A percentile compares a stretch with the other conserved stretches of the same genome.
phyloP scores from a whole-genome alignment of 345 rosid species.

The Populus nigra region DNA sequence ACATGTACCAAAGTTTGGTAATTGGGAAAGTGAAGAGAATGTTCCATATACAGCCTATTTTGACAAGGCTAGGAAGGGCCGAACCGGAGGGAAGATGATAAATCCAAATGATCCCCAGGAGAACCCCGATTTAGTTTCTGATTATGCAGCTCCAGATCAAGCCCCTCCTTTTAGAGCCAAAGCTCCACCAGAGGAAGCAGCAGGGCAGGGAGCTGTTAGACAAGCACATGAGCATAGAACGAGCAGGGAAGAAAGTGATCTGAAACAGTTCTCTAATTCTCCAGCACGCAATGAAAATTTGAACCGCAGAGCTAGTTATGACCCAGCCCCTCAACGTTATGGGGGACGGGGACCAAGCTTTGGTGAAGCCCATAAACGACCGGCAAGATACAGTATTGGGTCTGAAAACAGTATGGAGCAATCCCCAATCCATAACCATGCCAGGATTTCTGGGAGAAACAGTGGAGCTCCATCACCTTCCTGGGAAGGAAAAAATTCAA shows the following conservation, averaged over 20 bases:
- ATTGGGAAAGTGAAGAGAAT: conserved; percentile 76
- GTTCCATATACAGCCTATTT: conserved; percentile 88
- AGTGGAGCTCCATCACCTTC: conserved; percentile 44
- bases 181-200: conserved; percentile 44
- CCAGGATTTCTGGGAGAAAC: conserved; percentile 40
- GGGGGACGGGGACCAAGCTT: conserved; percentile 48
- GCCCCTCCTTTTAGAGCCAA: conserved; percentile 43
- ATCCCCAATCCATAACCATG: conserved; percentile 61
- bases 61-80: conserved; percentile 74
- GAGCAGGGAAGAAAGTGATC: conserved; percentile 47
- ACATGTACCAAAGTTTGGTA: conserved; percentile 79
- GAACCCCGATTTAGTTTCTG: conserved; percentile 41
- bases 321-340: conserved; percentile 38
- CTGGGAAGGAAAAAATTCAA: conserved; percentile 55
- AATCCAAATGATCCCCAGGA: conserved; percentile 82
- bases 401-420: conserved; percentile 62
- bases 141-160: conserved; percentile 33
- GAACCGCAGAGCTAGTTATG: conserved; percentile 32
- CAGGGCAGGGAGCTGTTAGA: conserved; percentile 35
- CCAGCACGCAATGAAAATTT: conserved; percentile 42
- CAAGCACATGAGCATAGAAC: conserved; percentile 33
- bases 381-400: conserved; percentile 39
- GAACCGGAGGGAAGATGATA: conserved; percentile 47
- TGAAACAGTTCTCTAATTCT: conserved; percentile 40
- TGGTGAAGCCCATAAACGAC: conserved; percentile 44